Conservation (phyloP, 2,329 filamentous ascomycete species). For the Cordyceps cicadae region DNA sequence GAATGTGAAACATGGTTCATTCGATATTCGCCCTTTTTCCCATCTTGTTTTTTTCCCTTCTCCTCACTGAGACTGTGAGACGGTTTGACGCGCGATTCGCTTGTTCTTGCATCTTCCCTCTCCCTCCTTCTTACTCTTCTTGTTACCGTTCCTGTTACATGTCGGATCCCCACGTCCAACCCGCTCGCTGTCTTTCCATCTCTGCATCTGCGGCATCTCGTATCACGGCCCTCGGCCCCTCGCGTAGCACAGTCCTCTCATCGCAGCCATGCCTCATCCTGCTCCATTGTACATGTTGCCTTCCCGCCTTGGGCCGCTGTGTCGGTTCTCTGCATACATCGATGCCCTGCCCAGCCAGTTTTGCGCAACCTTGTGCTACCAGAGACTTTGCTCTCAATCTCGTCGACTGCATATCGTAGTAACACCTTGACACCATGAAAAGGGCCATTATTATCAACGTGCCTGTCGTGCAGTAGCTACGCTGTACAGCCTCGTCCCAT, state of each 20-base stretch:
- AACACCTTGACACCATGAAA: neutral
- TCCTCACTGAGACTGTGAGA: neutral
- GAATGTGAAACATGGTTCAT: neutral
- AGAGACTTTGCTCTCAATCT: neutral
- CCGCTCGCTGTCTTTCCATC: neutral
- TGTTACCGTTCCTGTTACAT: neutral
- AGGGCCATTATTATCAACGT: neutral
- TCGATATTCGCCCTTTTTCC: neutral
- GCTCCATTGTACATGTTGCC: neutral
- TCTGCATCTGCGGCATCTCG: neutral
- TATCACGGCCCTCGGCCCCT: neutral
- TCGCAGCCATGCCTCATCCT: conserved; percentile 4
- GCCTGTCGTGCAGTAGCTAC: too few relatives aligned
- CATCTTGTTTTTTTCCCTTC: neutral
- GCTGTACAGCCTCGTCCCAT: neutral
- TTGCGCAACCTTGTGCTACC: neutral
- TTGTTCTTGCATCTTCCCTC: too few relatives aligned
- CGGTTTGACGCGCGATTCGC: neutral
- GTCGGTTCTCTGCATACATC: neutral
- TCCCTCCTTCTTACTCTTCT: neutral
- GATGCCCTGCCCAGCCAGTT: neutral
- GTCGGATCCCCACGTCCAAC: neutral
- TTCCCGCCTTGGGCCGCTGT: neutral
- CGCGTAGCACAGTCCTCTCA: neutral
- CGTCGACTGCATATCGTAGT: neutral